These are phyloP conservation scores for Piper betle DNA, from an alignment of 164 flowering plant species.

Conservation along the genomic window DNA sequence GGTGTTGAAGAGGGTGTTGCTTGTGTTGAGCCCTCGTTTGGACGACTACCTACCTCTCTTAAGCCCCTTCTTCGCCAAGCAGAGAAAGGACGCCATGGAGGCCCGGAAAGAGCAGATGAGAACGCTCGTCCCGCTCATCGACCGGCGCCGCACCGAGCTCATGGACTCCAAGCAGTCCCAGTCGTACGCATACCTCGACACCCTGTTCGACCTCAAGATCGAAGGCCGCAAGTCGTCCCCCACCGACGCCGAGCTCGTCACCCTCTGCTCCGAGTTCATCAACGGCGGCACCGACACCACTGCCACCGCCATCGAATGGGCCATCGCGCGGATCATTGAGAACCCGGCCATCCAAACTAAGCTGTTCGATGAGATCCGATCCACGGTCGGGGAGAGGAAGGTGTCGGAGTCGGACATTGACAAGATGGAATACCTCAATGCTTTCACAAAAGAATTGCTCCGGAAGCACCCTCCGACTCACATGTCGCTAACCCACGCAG, in stretches of 20 bases:
- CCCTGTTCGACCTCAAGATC: conserved; percentile 57
- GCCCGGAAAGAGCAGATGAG: conserved; percentile 58
- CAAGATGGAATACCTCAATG: conserved; percentile 59
- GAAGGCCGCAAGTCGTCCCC: conserved; percentile 58
- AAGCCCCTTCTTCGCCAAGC: conserved; percentile 60
- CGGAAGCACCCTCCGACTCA: conserved; percentile 92
- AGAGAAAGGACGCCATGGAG: conserved; percentile 35
- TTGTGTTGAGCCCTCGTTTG: conserved; percentile 46
- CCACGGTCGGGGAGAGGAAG: conserved; percentile 30
- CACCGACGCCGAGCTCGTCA: conserved; percentile 47
- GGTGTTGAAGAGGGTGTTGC: conserved; percentile 56
- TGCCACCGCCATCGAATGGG: conserved; percentile 87
- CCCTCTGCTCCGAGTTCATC: conserved; percentile 83
- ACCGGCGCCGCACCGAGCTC: conserved; percentile 31
- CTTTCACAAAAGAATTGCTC: conserved; percentile 56
- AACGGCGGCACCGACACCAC: conserved; percentile 99
- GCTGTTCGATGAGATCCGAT: conserved; percentile 42
- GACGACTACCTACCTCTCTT: conserved; percentile 77
- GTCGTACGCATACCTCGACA: conserved; percentile 72
- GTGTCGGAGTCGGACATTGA: conserved; percentile 71
- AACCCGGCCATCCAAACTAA: conserved; percentile 48
- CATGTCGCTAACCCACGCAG: conserved; percentile 69
- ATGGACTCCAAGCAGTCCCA: conserved; percentile 22
- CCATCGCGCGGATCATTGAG: conserved; percentile 54
- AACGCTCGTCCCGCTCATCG: conserved; percentile 42